Conservation (phyloP, 306 rosid species). For the Lupinus albus region DNA sequence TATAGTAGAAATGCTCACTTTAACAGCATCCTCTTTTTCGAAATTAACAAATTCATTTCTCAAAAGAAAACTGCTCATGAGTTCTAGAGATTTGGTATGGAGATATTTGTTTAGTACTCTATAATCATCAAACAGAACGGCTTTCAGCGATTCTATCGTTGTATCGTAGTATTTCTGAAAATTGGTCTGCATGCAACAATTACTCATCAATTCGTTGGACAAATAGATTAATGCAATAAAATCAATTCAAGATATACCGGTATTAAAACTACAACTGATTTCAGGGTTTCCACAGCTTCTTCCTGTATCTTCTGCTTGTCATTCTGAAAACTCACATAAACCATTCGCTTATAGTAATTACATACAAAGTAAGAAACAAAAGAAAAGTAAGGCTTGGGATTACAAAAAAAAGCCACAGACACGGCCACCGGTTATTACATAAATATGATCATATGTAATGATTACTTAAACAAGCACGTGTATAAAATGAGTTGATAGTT, state of each 20-base stretch:
- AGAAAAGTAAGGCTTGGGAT: not conserved
- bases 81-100: conserved; percentile 31
- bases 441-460: conserved; percentile 2
- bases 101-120: not conserved
- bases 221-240: not conserved
- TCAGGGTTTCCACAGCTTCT: conserved; percentile 32
- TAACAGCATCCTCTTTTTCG: not conserved
- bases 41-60: not conserved
- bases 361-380: not conserved
- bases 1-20: conserved; percentile 31
- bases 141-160: conserved; percentile 32
- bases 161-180: conserved; percentile 22
- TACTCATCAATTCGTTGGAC: not conserved
- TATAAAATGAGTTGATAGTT: conserved; percentile 9
- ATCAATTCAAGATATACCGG: conserved; percentile 39
- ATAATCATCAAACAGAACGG: not conserved
- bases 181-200: conserved; percentile 24
- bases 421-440: no score
- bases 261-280: not conserved
- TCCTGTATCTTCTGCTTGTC: not conserved
- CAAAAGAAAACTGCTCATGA: conserved; percentile 26
- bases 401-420: no score
- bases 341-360: conserved; percentile 3
- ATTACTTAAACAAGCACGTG: not conserved
- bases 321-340: conserved; percentile 38